Conservation (phyloP, 176 grass and related monocot genomes). For the Avena sativa region DNA sequence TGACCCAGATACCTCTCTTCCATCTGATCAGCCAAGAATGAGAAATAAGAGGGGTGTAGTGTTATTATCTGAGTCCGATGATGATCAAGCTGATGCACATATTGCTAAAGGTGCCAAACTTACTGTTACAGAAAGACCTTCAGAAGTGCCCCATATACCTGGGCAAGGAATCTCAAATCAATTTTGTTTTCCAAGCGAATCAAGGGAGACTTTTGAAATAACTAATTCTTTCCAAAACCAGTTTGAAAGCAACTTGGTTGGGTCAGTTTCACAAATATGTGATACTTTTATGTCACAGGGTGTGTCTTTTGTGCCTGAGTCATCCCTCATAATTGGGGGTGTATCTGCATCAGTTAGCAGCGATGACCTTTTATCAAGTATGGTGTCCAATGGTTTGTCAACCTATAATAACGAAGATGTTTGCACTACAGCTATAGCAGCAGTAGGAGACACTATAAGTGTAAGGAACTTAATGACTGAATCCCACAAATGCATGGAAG, state of each 20-base stretch:
- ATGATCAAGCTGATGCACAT: constrained; percentile 47
- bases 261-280: constrained; percentile 75
- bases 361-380: constrained; percentile 55
- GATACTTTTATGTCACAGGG: constrained; percentile 79
- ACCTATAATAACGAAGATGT: constrained; percentile 11
- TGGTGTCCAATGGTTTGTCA: constrained; percentile 50
- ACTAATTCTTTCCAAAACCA: constrained; percentile 51
- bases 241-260: constrained; percentile 51
- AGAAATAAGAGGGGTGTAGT: constrained; percentile 55
- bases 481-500: constrained; percentile 38
- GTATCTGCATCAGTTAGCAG: constrained; percentile 54
- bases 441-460: constrained; percentile 44
- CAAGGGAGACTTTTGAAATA: constrained; percentile 48
- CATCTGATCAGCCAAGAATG: constrained; percentile 49
- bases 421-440: constrained; percentile 6
- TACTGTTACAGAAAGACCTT: constrained; percentile 20
- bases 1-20: constrained; percentile 53
- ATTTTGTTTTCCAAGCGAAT: constrained; percentile 38
- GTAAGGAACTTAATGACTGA: constrained; percentile 32
- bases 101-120: constrained; percentile 32
- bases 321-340: constrained; percentile 51
- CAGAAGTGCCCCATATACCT: constrained; percentile 35
- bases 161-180: constrained; percentile 32
- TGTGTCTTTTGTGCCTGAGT: constrained; percentile 82
- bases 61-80: constrained; percentile 79